These are phyloP conservation scores for Yueomyces sinensis DNA, from an alignment of 805 yeast genomes.

Conservation along the genomic window DNA sequence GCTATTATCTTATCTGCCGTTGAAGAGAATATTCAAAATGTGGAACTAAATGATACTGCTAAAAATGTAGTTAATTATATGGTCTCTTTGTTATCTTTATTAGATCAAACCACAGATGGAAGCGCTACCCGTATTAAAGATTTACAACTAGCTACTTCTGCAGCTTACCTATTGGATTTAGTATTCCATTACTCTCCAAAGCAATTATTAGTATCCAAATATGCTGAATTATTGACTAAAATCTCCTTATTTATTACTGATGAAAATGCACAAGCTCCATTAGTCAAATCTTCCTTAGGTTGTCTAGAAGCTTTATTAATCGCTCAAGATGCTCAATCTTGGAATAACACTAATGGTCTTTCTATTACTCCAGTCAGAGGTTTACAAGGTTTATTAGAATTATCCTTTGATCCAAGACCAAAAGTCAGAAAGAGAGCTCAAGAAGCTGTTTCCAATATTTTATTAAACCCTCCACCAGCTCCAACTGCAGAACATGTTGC, in stretches of 20 bases:
- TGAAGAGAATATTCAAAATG: slow-evolving; percentile 73
- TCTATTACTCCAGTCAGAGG: slow-evolving; percentile 65
- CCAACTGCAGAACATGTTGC: slow-evolving; percentile 74
- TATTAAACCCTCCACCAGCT: slow-evolving; percentile 57
- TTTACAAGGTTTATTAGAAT: slow-evolving; percentile 59
- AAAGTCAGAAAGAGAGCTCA: slow-evolving; percentile 91
- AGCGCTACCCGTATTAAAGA: slow-evolving; percentile 42
- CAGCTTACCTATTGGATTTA: slow-evolving; percentile 72
- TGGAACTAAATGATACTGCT: slow-evolving; percentile 30
- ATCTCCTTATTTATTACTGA: slow-evolving; percentile 70
- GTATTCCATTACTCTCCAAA: slow-evolving; percentile 64
- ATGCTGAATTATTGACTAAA: slow-evolving; percentile 63
- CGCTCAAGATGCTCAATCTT: slow-evolving; percentile 69
- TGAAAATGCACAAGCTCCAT: slow-evolving; percentile 61
- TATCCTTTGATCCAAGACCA: slow-evolving; percentile 80
- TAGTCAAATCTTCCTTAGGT: slow-evolving; percentile 74
- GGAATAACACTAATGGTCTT: slow-evolving; percentile 45
- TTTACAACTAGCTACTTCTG: slow-evolving; percentile 51
- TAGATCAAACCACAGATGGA: slow-evolving; percentile 53
- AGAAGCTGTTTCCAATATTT: slow-evolving; percentile 63
- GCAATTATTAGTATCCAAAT: slow-evolving; percentile 55
- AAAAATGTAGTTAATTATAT: slow-evolving; percentile 70
- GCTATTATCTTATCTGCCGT: slow-evolving; percentile 79
- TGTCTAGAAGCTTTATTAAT: slow-evolving; percentile 65
- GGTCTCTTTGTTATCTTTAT: slow-evolving; percentile 65